Base-by-base conservation (phyloP, 805 yeast species). In the Nakazawaea ernobii region DNA sequence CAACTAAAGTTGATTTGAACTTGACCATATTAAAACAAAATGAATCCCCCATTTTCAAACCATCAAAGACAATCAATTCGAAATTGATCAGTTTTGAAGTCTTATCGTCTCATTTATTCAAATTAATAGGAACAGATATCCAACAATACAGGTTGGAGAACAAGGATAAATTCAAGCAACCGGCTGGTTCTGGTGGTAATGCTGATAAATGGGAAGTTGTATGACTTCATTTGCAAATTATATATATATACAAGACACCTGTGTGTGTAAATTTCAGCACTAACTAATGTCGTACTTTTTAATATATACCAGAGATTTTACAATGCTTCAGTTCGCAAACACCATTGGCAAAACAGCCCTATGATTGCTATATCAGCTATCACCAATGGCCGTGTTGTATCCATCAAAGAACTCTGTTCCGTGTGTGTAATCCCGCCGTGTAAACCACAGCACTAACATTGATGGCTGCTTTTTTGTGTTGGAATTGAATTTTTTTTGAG, bases 151-250 rank as follows among this genome's bases (percentile, higher is more conserved):
- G 35, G 33, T 32, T 11, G 41, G 15, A 46, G 27, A 35, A 47
- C 32, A 28, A 43, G 30, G 29, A 20, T 24, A 10, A 11, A 35
- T 20, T 7, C 24, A 13, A 10, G 3, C 24, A 20, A 5, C 24
- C 24, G 24, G 32, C 13, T 37, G 30, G 36, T 8, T 8, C 10
- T 27, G 28, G 8, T 27, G 17, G 32, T 11, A n/a, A 10, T 13
- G 32, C 49, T 9, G 60, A 57, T 20, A 53, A 57, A 26, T 59
- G 62, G 62, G 61, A 59, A 37, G 60, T 59, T 35, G 48, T 59
- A 38, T 57, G 41, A n/a, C n/a, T n/a, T n/a, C n/a, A n/a, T n/a
- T n/a, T n/a, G n/a, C n/a, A n/a, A n/a, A n/a, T n/a, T n/a, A n/a
- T n/a, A n/a, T n/a, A n/a, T n/a, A n/a, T n/a, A n/a, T n/a, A n/a